These are phyloP conservation scores for Teratosphaeria epicoccoides DNA, from an alignment of 2,329 filamentous ascomycete genomes.

Conservation along the genomic window DNA sequence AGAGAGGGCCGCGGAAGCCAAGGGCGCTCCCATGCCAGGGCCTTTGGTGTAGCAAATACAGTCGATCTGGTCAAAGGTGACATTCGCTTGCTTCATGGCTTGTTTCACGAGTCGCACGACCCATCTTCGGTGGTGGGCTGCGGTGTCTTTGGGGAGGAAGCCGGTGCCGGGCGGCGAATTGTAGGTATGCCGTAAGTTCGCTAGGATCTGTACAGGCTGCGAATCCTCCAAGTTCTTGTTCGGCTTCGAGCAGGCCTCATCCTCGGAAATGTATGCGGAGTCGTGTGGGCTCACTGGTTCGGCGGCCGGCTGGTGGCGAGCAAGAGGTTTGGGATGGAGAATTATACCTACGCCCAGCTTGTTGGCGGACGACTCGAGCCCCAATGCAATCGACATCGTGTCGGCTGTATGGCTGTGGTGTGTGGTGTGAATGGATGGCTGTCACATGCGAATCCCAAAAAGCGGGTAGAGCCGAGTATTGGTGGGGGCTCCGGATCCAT, in stretches of 20 bases:
- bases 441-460: not conserved
- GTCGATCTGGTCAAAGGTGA: conserved; percentile 58
- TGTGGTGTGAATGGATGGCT: not conserved
- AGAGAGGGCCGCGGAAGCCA: conserved; percentile 75
- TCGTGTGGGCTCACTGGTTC: conserved; percentile 24
- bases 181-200: conserved; percentile 92
- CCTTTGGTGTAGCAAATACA: conserved; percentile 95
- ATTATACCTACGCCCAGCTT: conserved; percentile 94
- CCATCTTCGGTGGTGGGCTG: conserved; percentile 78
- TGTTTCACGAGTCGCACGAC: conserved; percentile 71
- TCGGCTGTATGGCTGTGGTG: not conserved
- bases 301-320: conserved; percentile 20
- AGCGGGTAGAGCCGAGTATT: not conserved
- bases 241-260: conserved; percentile 11
- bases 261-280: conserved; percentile 22
- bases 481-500: not conserved
- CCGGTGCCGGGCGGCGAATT: conserved; percentile 83
- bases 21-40: conserved; percentile 89
- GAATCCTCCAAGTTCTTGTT: conserved; percentile 13
- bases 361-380: conserved; percentile 90
- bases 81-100: conserved; percentile 60
- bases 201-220: conserved; percentile 57
- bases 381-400: conserved; percentile 49
- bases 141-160: conserved; percentile 94
- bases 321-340: conserved; percentile 47